phyloP scores from a whole-genome alignment of 164 flowering plant genomes.

The Umbellularia californica region DNA sequence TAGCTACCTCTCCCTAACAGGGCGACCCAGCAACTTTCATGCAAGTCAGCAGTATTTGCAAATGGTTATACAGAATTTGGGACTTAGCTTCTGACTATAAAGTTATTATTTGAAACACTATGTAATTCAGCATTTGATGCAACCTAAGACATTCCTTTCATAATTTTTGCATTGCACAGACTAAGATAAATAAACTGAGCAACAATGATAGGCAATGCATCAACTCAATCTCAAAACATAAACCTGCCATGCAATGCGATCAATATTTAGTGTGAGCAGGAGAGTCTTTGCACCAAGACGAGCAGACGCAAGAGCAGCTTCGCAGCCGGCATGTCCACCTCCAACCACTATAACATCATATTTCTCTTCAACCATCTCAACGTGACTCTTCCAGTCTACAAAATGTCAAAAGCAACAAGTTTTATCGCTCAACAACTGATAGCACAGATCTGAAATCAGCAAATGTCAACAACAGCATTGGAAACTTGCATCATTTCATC shows the following conservation, averaged over 20 bases:
- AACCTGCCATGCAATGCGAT: slow-evolving; percentile 99
- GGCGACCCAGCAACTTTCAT: neutral
- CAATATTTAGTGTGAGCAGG: slow-evolving; percentile 88
- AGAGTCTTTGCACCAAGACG: slow-evolving; percentile 94
- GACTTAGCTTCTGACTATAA: too few relatives aligned
- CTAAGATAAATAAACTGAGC: neutral
- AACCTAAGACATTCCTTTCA: too few relatives aligned
- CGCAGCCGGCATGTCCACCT: slow-evolving; percentile 99
- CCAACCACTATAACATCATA: slow-evolving; percentile 97
- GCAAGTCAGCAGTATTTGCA: too few relatives aligned
- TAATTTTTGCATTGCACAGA: too few relatives aligned
- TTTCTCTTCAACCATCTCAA: slow-evolving; percentile 45
- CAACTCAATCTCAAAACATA: neutral
- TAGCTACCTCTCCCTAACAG: neutral
- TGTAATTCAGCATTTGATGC: too few relatives aligned
- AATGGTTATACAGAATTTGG: too few relatives aligned
- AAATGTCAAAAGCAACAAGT: neutral
- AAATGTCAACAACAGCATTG: neutral
- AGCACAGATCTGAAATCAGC: neutral
- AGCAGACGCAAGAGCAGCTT: slow-evolving; percentile 96
- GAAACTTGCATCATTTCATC: too few relatives aligned
- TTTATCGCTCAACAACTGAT: neutral
- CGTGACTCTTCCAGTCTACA: slow-evolving; percentile 27
- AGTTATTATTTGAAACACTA: too few relatives aligned
- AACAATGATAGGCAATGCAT: neutral